Percentiles rank a stretch among this genome's conserved stretches.
Conservation (phyloP, 352 stramenopile genomes). For the Phytophthora idaei region DNA sequence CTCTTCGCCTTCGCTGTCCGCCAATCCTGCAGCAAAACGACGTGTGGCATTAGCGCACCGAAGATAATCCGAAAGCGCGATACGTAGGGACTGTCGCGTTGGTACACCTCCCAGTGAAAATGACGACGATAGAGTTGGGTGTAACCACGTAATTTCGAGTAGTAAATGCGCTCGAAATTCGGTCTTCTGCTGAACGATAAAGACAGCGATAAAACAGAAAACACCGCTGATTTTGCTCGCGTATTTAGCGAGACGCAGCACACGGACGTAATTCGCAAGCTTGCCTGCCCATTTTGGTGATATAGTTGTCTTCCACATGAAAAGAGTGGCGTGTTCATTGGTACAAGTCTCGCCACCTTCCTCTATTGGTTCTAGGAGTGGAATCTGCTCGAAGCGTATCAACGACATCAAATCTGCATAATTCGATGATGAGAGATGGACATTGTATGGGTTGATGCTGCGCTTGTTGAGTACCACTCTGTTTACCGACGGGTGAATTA, state of each 20-base stretch:
- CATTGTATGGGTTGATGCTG: slow-evolving; percentile 54
- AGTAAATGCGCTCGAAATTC: slow-evolving; percentile 60
- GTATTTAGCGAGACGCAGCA: slow-evolving; percentile 49
- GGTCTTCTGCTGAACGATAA: slow-evolving; percentile 64
- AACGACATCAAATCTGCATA: slow-evolving; percentile 54
- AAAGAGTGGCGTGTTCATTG: no score
- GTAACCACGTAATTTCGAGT: slow-evolving; percentile 42
- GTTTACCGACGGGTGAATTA: neutral
- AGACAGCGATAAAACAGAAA: slow-evolving; percentile 48
- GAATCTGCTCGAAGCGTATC: slow-evolving; percentile 26
- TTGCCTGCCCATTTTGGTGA: slow-evolving; percentile 42
- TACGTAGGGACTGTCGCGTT: slow-evolving; percentile 43
- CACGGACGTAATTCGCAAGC: slow-evolving; percentile 54
- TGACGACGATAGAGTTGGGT: slow-evolving; percentile 7
- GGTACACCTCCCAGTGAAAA: slow-evolving; percentile 1
- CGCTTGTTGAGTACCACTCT: slow-evolving; percentile 43
- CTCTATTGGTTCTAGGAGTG: neutral
- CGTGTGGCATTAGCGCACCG: slow-evolving; percentile 34
- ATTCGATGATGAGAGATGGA: slow-evolving; percentile 46
- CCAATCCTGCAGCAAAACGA: slow-evolving; percentile 7
- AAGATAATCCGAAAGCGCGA: slow-evolving; percentile 53
- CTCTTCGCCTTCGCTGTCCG: neutral
- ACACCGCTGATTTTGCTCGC: slow-evolving; percentile 41
- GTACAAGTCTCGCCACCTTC: neutral
- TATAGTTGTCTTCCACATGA: slow-evolving; percentile 28